Base-by-base conservation (phyloP, 768 basidiomycete species). In the Tylopilus vinaceipallidus region DNA sequence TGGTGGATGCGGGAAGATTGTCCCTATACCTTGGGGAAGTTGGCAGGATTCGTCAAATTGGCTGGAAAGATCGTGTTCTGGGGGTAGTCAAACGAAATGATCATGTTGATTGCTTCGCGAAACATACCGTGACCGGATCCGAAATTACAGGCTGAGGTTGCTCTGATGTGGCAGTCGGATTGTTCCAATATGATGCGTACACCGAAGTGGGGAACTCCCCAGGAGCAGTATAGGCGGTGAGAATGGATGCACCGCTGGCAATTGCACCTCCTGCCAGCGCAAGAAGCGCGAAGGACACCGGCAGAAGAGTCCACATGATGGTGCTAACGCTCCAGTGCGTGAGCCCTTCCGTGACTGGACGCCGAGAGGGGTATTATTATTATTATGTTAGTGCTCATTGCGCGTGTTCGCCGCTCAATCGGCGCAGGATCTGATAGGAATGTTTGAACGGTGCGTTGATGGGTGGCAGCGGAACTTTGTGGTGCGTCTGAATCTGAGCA, bases 61-160 rank as follows among this genome's bases (percentile, higher is more conserved):
- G 76, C 66, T 1, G 82, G 78, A 60, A 81, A 88, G n/a, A 71
- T 71, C 55, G 72, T 67, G 63, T 78, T 74, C 83, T 85, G 51
- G 26, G 41, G 34, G 23, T n/a, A 29, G 27, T 47, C 6, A 49
- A 47, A 36, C 30, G 17, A 38, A 30, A 44, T 34, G 9, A 36
- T 35, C 32, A 26, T 11, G 34, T 19, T 13, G 35, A 36, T 30
- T 29, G n/a, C 20, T 22, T 56, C 52, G 30, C 34, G 40, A 49
- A 42, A 61, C 70, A 36, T 40, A 86, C 86, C 36, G 76, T 74
- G 33, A 86, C 77, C 3, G 83, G 81, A 62, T 88, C 85, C 24
- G 84, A 79, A 35, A 88, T 75, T 24, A 87, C 75, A 2, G 86
- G 86, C 63, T 88, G 86, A 4, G 80, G 80, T 63, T 88, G 86